These are phyloP conservation scores for Schwanniomyces sp. DNA, from an alignment of 805 yeast genomes.

Conservation along the genomic window DNA sequence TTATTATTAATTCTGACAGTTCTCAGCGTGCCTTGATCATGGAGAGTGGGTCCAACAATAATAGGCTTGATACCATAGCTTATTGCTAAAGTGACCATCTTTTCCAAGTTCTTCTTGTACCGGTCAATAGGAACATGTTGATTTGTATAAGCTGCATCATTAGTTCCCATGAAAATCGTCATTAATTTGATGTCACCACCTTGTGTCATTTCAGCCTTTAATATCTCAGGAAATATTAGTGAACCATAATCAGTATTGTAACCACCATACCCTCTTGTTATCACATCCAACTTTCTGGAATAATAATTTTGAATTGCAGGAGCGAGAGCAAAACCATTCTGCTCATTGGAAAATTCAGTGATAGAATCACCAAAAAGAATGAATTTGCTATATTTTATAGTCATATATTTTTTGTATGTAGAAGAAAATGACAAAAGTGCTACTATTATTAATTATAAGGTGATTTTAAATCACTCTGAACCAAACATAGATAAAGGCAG, in stretches of 20 bases:
- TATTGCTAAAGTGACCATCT: slow-evolving; percentile 41
- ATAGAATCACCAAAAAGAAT: slow-evolving; percentile 72
- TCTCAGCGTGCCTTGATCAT: slow-evolving; percentile 14
- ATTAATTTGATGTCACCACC: slow-evolving; percentile 39
- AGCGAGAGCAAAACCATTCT: slow-evolving; percentile 44
- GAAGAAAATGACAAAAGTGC: too few relatives aligned
- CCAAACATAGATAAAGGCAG: too few relatives aligned
- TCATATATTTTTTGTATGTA: too few relatives aligned
- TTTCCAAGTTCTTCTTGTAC: slow-evolving; percentile 47
- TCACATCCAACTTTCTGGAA: slow-evolving; percentile 61
- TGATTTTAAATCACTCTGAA: too few relatives aligned
- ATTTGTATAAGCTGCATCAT: slow-evolving; percentile 48
- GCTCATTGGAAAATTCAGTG: slow-evolving; percentile 42
- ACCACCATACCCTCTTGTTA: slow-evolving; percentile 77
- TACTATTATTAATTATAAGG: too few relatives aligned
- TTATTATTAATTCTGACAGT: slow-evolving; percentile 8
- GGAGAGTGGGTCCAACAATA: slow-evolving; percentile 64
- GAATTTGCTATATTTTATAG: slow-evolving; percentile 36
- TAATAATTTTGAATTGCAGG: slow-evolving; percentile 53
- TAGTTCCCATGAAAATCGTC: slow-evolving; percentile 77
- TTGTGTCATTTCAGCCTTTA: slow-evolving; percentile 39
- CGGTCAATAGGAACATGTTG: slow-evolving; percentile 51
- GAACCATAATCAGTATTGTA: slow-evolving; percentile 66
- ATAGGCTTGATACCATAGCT: slow-evolving; percentile 50
- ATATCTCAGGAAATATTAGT: slow-evolving; percentile 35